Conservation (phyloP, 106 monocot species). For the Dioscorea zingiberensis region DNA sequence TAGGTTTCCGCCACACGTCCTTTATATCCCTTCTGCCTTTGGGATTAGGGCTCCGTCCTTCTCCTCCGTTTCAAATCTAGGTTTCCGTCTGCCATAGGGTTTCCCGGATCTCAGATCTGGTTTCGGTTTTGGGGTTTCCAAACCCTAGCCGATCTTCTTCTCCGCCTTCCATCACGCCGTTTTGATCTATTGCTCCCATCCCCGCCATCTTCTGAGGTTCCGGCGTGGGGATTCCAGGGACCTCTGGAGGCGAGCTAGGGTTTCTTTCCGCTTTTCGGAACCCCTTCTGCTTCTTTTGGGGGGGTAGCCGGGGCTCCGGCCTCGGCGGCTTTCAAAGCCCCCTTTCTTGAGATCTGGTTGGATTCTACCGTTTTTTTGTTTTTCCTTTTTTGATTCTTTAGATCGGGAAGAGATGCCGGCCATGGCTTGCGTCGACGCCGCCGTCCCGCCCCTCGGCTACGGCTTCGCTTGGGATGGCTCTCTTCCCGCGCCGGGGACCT, state of each 20-base stretch:
- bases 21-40: not conserved
- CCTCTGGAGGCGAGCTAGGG: constrained; percentile 20
- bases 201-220: constrained; percentile 49
- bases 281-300: constrained; percentile 69
- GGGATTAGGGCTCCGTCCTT: not conserved
- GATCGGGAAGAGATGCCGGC: constrained; percentile 83
- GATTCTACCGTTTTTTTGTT: constrained; percentile 12
- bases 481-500: constrained; percentile 64
- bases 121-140: not conserved
- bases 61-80: not conserved
- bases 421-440: constrained; percentile 65
- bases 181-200: constrained; percentile 6
- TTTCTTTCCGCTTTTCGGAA: constrained; percentile 9
- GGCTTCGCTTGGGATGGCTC: constrained; percentile 46
- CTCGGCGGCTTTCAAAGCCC: constrained; percentile 99
- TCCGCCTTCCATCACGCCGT: not conserved
- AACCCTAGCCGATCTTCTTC: not conserved
- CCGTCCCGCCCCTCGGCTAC: constrained; percentile 37
- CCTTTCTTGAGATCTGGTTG: constrained; percentile 33
- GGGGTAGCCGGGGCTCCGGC: constrained; percentile 99
- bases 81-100: not conserved
- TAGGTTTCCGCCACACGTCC: constrained; percentile 1
- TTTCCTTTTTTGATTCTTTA: constrained; percentile 16
- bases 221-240: constrained; percentile 62
- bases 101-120: not conserved